Evolutionary conservation across 495 filamentous ascomycete species (phyloP), one percentile per base, ranked within the genome.

Genomic region (Bryoglossum gracile): DNA sequence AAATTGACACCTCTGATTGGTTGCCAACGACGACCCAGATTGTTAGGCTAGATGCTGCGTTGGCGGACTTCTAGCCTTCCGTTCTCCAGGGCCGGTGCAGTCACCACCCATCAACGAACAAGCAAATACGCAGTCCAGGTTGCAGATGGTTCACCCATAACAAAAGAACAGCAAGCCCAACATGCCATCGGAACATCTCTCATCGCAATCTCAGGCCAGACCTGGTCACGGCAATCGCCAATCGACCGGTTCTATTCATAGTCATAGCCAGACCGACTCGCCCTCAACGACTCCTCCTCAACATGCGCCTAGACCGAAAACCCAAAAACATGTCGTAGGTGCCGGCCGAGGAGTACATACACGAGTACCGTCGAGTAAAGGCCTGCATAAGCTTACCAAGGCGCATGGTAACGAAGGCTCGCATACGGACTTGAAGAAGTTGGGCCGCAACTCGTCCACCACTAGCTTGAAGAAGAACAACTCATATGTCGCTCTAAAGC

Each of bases 401-500:
- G 48, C 46, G 18, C 54, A 57, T 23, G 43, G 25, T 22, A 49
- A 45, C 25, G 51, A 57, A n/a, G 48, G 33, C 3, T 55, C 56
- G 24, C 48, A 51, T 30, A 50, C 48, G 6, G 54, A 54, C 36
- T 26, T 56, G 22, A 57, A 50, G 43, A 61, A 57, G 38, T 71
- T 69, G 50, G 53, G 59, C 28, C 53, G 56, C 42, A 65, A 67
- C 25, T 39, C 61, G 13, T 64, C 65, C 5, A 33, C 63, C 17
- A 58, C 69, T 35, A 65, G 59, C 44, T 60, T 73, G 19, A 69
- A 65, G 53, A 71, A 74, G 55, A 73, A 75, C 56, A 35, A 60
- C 35, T 76, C 74, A 3, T 69, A 72, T 35, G 66, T 57, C 59
- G 69, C 68, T 36, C 63, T 77, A 45, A 63, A 58, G 50, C 56